Conservation (phyloP, 2,329 filamentous ascomycete species). For the Aaosphaeria arxii region DNA sequence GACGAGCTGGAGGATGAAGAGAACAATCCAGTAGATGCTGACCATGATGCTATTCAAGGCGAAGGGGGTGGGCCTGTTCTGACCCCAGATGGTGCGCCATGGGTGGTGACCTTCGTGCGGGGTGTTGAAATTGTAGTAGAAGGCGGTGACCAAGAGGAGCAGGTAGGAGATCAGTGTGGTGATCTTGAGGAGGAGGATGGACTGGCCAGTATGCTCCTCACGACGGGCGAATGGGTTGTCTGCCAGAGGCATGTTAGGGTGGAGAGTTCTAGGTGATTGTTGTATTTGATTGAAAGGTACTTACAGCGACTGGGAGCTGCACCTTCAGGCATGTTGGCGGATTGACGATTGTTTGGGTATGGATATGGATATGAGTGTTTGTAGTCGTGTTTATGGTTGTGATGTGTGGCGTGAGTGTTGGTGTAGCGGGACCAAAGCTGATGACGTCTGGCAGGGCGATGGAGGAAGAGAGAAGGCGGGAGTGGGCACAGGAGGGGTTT, state of each 20-base stretch:
- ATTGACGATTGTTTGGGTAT: no score
- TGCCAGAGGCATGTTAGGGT: constrained; percentile 27
- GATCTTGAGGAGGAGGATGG: constrained; percentile 72
- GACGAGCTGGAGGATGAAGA: constrained; percentile 72
- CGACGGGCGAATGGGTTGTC: constrained; percentile 75
- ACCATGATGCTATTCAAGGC: constrained; percentile 64
- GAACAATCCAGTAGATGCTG: constrained; percentile 74
- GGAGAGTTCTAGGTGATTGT: neutral
- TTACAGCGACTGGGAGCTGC: neutral
- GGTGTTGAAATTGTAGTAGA: constrained; percentile 69
- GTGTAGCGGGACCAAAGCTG: no score
- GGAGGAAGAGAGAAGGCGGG: no score
- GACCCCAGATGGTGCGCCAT: constrained; percentile 67
- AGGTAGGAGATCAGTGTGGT: constrained; percentile 73
- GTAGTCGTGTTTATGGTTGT: no score
- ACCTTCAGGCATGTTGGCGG: neutral
- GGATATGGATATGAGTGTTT: no score
- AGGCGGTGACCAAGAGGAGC: constrained; percentile 65
- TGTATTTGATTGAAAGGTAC: neutral
- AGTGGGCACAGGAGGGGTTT: no score
- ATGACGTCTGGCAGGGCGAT: no score
- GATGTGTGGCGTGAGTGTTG: no score
- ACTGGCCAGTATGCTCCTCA: constrained; percentile 60
- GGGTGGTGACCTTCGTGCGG: constrained; percentile 60
- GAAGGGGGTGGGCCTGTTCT: constrained; percentile 72